Percentiles rank a stretch among this genome's conserved stretches.
phyloP scores from a whole-genome alignment of 768 basidiomycete species.

The Podaxis sp. region DNA sequence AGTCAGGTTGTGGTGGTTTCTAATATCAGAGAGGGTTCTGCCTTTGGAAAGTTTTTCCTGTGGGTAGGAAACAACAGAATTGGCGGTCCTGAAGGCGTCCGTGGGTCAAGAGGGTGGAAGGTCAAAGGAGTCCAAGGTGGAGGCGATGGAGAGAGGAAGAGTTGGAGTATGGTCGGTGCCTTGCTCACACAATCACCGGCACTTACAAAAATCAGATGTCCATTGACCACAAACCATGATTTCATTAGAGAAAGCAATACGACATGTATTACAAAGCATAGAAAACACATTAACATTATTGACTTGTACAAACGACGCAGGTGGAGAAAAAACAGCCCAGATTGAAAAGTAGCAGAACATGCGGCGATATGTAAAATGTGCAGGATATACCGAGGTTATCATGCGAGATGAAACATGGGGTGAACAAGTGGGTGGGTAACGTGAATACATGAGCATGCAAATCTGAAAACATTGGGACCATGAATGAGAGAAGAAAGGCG shows the following conservation, averaged over 20 bases:
- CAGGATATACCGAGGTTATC: background rate
- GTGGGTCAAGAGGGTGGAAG: background rate
- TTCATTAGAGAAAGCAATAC: background rate
- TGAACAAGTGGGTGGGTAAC: background rate
- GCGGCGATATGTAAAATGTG: background rate
- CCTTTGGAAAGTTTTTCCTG: slow-evolving; percentile 1
- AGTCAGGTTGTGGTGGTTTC: background rate
- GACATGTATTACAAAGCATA: background rate
- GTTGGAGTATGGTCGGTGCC: background rate
- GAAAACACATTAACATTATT: background rate
- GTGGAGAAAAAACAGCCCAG: background rate
- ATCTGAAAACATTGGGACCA: background rate
- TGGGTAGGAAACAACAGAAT: background rate
- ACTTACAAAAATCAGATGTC: background rate
- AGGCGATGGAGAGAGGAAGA: background rate
- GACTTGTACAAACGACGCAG: background rate
- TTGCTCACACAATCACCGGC: background rate
- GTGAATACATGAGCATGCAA: slow-evolving; percentile 1
- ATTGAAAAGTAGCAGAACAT: background rate
- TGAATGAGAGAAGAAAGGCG: background rate
- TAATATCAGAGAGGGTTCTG: no score
- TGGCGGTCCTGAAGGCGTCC: background rate
- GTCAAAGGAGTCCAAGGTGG: background rate
- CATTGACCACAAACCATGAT: background rate
- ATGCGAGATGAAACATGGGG: background rate